These are phyloP conservation scores for Penstemon eatonii DNA, from an alignment of 257 asterid species.

Conservation along the genomic window DNA sequence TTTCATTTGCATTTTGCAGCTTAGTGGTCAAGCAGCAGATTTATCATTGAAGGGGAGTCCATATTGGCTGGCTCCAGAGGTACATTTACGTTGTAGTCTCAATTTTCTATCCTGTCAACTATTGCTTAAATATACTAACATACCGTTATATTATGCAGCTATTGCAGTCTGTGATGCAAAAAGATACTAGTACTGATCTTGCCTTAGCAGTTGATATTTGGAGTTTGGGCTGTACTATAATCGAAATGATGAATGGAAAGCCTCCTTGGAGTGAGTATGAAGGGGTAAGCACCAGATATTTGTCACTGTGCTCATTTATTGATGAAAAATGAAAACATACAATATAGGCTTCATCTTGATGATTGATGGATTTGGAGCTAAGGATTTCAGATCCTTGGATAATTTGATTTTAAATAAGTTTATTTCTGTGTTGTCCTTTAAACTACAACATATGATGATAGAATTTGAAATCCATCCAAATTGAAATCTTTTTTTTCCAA, in stretches of 20 bases:
- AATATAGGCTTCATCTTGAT: too few relatives aligned
- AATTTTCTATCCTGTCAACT: constrained; percentile 4
- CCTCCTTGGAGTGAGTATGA: constrained; percentile 97
- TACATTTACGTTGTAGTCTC: constrained; percentile 26
- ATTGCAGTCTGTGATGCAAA: constrained; percentile 54
- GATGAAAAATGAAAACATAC: too few relatives aligned
- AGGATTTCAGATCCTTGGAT: too few relatives aligned
- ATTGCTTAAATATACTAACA: constrained; percentile 30
- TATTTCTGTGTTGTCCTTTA: too few relatives aligned
- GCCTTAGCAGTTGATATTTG: constrained; percentile 86
- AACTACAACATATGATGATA: too few relatives aligned
- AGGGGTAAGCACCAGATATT: constrained; percentile 55
- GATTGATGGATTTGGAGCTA: too few relatives aligned
- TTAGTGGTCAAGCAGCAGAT: constrained; percentile 61
- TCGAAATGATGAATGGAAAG: constrained; percentile 84
- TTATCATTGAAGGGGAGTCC: constrained; percentile 95
- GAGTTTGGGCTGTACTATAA: constrained; percentile 93
- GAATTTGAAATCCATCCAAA: too few relatives aligned
- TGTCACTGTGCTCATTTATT: background rate
- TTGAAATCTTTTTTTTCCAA: too few relatives aligned
- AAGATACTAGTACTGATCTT: constrained; percentile 51
- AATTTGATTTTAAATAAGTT: too few relatives aligned
- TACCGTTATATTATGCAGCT: constrained; percentile 47
- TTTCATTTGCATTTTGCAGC: constrained; percentile 45
- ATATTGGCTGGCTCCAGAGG: constrained; percentile 98